Evolutionary conservation across 768 basidiomycete genomes (phyloP).

Genomic region (Psilocybe azurescens): DNA sequence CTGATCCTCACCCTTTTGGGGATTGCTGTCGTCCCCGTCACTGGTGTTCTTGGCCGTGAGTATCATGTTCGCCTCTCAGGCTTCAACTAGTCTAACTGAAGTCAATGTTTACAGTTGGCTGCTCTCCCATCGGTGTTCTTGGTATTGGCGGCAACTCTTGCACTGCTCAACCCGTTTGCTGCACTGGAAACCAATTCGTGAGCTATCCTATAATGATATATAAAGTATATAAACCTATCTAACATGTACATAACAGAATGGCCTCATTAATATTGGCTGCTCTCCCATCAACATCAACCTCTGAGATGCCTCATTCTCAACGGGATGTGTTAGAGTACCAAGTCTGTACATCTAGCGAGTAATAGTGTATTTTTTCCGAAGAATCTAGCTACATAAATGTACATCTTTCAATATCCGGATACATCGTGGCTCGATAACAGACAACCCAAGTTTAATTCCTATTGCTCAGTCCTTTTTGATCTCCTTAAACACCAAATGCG

Average conservation of each 20-base stretch:
- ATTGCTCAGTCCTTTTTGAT: too few relatives aligned
- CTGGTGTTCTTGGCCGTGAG: slow-evolving; percentile 24
- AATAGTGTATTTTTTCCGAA: too few relatives aligned
- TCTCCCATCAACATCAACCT: slow-evolving; percentile 33
- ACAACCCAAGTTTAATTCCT: too few relatives aligned
- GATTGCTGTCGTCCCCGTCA: slow-evolving; percentile 21
- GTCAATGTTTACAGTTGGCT: slow-evolving; percentile 23
- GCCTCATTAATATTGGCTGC: slow-evolving; percentile 34
- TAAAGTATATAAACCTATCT: background rate
- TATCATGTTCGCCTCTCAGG: background rate
- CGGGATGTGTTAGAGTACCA: background rate
- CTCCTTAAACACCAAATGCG: too few relatives aligned
- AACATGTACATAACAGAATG: slow-evolving; percentile 20
- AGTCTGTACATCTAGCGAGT: too few relatives aligned
- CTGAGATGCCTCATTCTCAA: slow-evolving; percentile 7
- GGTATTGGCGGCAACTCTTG: slow-evolving; percentile 29
- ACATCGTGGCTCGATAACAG: background rate
- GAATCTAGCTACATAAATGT: too few relatives aligned
- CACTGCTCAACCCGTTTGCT: slow-evolving; percentile 35
- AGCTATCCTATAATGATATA: slow-evolving; percentile 6
- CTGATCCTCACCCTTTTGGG: slow-evolving; percentile 31
- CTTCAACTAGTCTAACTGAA: slow-evolving; percentile 1
- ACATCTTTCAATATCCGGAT: background rate
- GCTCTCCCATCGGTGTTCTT: slow-evolving; percentile 35
- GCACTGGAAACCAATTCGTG: slow-evolving; percentile 33